A percentile compares a stretch with the other conserved stretches of the same genome.
Conservation (phyloP, 2,329 filamentous ascomycete species). For the Xylaria sp. region DNA sequence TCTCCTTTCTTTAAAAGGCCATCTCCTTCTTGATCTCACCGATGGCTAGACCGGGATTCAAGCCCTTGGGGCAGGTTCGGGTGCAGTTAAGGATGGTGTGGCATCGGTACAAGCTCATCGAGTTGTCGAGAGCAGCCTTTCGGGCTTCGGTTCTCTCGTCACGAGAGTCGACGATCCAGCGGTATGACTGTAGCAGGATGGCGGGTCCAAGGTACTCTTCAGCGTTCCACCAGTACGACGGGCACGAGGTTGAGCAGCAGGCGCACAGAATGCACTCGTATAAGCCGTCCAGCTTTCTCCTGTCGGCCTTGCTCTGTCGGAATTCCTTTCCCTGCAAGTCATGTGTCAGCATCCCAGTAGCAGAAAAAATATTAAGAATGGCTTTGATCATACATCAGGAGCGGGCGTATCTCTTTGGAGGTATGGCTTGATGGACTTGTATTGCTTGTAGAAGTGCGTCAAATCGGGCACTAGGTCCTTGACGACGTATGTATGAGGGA, state of each 20-base stretch:
- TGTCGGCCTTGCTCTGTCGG: conserved; percentile 90
- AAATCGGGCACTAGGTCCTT: conserved; percentile 98
- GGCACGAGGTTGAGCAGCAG: conserved; percentile 98
- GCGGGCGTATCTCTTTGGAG: conserved; percentile 89
- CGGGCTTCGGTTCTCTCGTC: conserved; percentile 90
- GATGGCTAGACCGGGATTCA: conserved; percentile 95
- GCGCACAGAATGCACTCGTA: conserved; percentile 99
- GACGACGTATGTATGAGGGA: conserved; percentile 98
- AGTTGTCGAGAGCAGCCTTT: conserved; percentile 94
- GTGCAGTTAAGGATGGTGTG: conserved; percentile 99
- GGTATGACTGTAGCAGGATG: conserved; percentile 96
- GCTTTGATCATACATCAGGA: conserved; percentile 74
- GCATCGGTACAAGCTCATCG: conserved; percentile 98
- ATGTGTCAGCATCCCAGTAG: conserved; percentile 34
- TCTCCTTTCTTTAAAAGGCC: conserved; percentile 62
- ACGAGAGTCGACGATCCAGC: conserved; percentile 94
- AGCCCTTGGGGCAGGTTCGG: conserved; percentile 95
- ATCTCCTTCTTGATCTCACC: conserved; percentile 99
- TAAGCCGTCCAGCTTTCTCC: conserved; percentile 95
- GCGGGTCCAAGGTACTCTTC: conserved; percentile 98
- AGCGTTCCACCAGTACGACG: conserved; percentile 99
- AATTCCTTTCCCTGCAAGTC: conserved; percentile 82
- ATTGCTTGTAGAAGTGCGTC: conserved; percentile 99
- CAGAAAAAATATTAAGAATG: conserved; percentile 25
- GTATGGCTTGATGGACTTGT: conserved; percentile 99